Conservation (phyloP, 257 asterid species). For the Capsicum chinense region DNA sequence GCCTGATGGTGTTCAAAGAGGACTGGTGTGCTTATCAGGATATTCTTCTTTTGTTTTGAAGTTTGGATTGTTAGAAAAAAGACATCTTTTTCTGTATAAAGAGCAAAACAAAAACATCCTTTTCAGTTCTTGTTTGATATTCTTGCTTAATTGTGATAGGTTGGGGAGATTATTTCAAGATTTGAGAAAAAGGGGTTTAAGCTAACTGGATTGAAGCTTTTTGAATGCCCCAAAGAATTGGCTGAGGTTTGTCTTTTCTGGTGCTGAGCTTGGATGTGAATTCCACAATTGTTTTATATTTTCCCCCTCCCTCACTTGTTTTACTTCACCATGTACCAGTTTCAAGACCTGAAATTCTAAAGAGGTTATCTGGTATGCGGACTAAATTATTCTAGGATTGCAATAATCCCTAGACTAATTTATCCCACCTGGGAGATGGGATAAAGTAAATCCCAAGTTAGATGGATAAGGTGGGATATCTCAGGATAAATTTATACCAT, state of each 20-base stretch:
- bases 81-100: too few relatives aligned
- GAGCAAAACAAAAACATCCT: too few relatives aligned
- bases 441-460: too few relatives aligned
- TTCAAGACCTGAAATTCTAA: not conserved
- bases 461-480: too few relatives aligned
- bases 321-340: not conserved
- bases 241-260: constrained; percentile 67
- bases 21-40: constrained; percentile 60
- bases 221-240: constrained; percentile 76
- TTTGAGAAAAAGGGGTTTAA: constrained; percentile 96
- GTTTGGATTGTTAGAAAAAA: too few relatives aligned
- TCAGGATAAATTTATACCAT: too few relatives aligned
- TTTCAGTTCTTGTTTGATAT: not conserved
- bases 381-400: too few relatives aligned
- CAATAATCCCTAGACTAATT: too few relatives aligned
- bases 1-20: constrained; percentile 98
- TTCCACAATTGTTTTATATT: not conserved
- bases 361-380: not conserved
- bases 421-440: too few relatives aligned
- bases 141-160: constrained; percentile 42
- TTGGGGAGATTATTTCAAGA: constrained; percentile 87
- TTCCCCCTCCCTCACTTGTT: not conserved
- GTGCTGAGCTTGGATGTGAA: constrained; percentile 22
- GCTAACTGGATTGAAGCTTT: constrained; percentile 82
- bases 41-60: constrained; percentile 23